Conservation (phyloP, 225 moss, liverwort and hornwort species). For the Polytrichum formosum region DNA sequence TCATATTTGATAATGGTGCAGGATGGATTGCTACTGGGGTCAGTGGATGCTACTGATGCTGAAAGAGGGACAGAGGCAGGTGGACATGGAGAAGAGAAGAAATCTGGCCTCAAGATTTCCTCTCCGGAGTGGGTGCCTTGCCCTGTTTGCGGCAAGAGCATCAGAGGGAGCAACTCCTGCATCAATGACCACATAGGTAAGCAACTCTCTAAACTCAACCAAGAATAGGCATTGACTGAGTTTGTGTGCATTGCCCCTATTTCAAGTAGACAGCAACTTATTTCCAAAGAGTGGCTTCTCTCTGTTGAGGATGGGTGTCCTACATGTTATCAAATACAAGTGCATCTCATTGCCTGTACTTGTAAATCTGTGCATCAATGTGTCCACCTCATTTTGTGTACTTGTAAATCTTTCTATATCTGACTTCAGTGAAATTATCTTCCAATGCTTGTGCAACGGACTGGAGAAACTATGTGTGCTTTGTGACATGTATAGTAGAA, state of each 20-base stretch:
- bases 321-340: no score
- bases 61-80: constrained; percentile 17
- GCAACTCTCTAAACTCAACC: constrained; percentile 6
- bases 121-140: constrained; percentile 62
- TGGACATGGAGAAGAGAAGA: constrained; percentile 18
- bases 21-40: constrained; percentile 13
- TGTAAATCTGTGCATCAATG: no score
- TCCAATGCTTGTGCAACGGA: no score
- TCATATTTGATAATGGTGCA: constrained; percentile 5
- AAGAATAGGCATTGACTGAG: background rate
- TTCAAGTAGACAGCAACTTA: no score
- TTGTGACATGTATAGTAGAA: no score
- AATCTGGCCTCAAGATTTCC: constrained; percentile 29
- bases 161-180: constrained; percentile 45
- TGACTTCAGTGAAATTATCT: no score
- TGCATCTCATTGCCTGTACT: no score
- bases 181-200: constrained; percentile 78
- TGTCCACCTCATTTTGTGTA: no score
- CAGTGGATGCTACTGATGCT: constrained; percentile 4
- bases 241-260: no score
- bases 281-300: no score
- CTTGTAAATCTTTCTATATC: background rate
- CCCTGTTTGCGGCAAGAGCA: constrained; percentile 74
- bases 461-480: no score
- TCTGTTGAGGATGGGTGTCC: no score